Conservation (phyloP, 148 eudicot species). For the Bassia scoparia region DNA sequence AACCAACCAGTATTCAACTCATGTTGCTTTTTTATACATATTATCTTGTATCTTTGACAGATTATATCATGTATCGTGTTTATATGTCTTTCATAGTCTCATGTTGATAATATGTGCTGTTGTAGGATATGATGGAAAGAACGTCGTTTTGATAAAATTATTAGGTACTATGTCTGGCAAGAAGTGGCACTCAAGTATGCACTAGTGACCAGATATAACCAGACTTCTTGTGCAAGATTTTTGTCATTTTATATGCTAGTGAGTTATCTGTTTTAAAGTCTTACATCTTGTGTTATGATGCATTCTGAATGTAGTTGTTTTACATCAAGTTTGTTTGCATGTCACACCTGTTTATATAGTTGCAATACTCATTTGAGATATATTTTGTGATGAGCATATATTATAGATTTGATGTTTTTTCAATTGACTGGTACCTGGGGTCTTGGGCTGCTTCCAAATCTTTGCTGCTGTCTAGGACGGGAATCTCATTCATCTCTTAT, state of each 20-base stretch:
- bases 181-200: constrained; percentile 85
- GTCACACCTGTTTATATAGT: background rate
- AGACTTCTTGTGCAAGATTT: background rate
- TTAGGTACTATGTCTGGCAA: constrained; percentile 75
- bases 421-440: background rate
- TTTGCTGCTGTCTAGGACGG: no score
- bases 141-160: constrained; percentile 78
- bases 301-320: background rate
- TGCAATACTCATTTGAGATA: background rate
- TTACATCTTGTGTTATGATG: background rate
- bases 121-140: constrained; percentile 66
- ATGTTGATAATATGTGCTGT: constrained; percentile 6
- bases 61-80: background rate
- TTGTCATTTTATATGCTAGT: background rate
- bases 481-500: background rate
- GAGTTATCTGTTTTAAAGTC: constrained; percentile 1
- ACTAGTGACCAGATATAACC: background rate
- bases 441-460: background rate
- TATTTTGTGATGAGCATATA: background rate
- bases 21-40: background rate
- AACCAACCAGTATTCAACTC: constrained; percentile 48
- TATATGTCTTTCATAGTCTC: constrained; percentile 6
- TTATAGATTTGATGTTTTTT: background rate
- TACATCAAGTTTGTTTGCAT: background rate
- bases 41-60: background rate